Conservation (phyloP, 2,329 filamentous ascomycete species). For the Stagonosporopsis cucurbitacearum region DNA sequence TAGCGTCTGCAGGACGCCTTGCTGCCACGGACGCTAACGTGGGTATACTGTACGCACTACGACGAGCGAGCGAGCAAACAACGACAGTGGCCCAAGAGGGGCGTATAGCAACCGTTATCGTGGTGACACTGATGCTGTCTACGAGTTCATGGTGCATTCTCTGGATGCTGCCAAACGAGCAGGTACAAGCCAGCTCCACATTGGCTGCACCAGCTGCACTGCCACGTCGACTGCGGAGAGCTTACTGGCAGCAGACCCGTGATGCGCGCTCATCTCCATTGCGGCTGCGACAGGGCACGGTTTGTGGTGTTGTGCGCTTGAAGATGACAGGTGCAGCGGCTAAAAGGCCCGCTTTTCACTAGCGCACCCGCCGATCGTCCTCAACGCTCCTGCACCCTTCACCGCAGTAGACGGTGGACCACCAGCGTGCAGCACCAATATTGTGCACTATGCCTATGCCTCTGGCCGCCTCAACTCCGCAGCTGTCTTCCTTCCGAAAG, state of each 20-base stretch:
- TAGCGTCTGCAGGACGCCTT: slow-evolving; percentile 24
- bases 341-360: slow-evolving; percentile 7
- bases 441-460: slow-evolving; percentile 14
- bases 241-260: slow-evolving; percentile 15
- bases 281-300: slow-evolving; percentile 13
- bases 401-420: slow-evolving; percentile 10
- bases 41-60: too few relatives aligned
- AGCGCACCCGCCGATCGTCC: slow-evolving; percentile 13
- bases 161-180: slow-evolving; percentile 11
- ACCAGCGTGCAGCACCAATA: slow-evolving; percentile 3
- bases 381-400: slow-evolving; percentile 14
- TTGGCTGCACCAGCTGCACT: slow-evolving; percentile 7
- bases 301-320: slow-evolving; percentile 11
- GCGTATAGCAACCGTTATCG: slow-evolving; percentile 25
- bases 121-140: slow-evolving; percentile 15
- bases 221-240: slow-evolving; percentile 24
- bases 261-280: slow-evolving; percentile 29
- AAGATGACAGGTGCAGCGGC: slow-evolving; percentile 17
- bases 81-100: slow-evolving; percentile 6
- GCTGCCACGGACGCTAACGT: slow-evolving; percentile 25
- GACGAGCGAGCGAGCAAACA: slow-evolving; percentile 4
- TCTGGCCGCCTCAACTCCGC: slow-evolving; percentile 24
- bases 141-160: slow-evolving; percentile 9
- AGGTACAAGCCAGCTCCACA: slow-evolving; percentile 1
- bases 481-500: slow-evolving; percentile 63